Conservation (phyloP, 257 asterid genomes). For the Primulina tabacum region DNA sequence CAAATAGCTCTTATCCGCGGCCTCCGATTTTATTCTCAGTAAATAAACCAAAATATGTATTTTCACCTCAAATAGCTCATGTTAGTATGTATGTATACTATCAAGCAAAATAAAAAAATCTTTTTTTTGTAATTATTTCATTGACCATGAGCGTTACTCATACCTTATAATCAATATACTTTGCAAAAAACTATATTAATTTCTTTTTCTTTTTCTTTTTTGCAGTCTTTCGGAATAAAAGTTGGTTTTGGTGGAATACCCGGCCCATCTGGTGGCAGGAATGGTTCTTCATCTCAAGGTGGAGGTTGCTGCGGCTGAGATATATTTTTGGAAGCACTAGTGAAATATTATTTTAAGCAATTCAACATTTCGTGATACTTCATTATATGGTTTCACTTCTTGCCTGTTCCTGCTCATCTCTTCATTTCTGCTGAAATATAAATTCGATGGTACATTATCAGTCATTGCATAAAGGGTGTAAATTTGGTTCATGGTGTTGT, state of each 20-base stretch:
- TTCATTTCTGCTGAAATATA: not conserved
- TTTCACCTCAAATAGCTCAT: not conserved
- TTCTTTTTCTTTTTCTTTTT: conserved; percentile 15
- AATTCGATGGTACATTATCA: not conserved
- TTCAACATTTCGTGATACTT: not conserved
- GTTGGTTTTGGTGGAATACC: conserved; percentile 82
- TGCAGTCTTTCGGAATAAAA: conserved; percentile 88
- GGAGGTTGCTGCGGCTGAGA: conserved; percentile 90
- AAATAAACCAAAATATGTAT: not conserved
- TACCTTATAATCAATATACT: not conserved
- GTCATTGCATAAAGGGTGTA: not conserved
- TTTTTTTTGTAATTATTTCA: too few species aligned
- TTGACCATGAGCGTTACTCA: not conserved
- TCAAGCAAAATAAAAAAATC: too few species aligned
- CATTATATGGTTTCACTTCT: not conserved
- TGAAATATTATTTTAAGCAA: conserved; percentile 11
- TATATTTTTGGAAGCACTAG: conserved; percentile 12
- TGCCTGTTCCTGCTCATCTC: not conserved
- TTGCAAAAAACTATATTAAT: not conserved
- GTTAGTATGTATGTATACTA: not conserved
- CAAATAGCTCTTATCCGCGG: not conserved
- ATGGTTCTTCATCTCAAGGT: conserved; percentile 63
- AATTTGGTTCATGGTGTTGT: not conserved
- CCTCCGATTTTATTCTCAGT: not conserved
- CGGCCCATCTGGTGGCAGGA: conserved; percentile 78